Conservation (phyloP, 345 rosid genomes). For the Murraya koenigii region DNA sequence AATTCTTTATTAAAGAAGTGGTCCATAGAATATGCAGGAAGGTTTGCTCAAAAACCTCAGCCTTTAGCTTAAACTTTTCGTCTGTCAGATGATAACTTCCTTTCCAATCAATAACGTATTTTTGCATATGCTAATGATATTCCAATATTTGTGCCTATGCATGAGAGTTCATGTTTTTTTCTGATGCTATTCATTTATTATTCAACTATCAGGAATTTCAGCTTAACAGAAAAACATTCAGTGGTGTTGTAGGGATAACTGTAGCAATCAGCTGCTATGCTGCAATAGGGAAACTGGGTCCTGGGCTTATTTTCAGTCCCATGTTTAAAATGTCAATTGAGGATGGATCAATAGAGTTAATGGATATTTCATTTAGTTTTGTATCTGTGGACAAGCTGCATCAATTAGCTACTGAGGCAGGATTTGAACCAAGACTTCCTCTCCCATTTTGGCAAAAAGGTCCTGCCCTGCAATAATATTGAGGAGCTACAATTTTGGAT, state of each 20-base stretch:
- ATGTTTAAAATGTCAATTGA: conserved; percentile 29
- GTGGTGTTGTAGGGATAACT: conserved; percentile 74
- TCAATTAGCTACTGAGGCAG: conserved; percentile 56
- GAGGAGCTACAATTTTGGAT: conserved; percentile 75
- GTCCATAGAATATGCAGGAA: conserved; percentile 73
- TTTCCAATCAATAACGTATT: not conserved
- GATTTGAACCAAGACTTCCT: conserved; percentile 59
- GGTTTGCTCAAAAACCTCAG: conserved; percentile 39
- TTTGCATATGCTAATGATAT: not conserved
- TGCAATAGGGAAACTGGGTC: conserved; percentile 51
- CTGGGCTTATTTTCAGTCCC: conserved; percentile 37
- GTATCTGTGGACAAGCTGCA: conserved; percentile 55
- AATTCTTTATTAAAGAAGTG: conserved; percentile 65
- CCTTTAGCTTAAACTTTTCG: conserved; percentile 5
- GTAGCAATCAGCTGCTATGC: conserved; percentile 62
- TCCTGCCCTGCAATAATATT: conserved; percentile 37
- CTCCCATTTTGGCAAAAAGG: conserved; percentile 50
- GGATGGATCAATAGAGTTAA: conserved; percentile 44
- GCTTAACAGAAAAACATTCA: conserved; percentile 38
- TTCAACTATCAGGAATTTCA: conserved; percentile 7
- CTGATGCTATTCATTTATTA: not conserved
- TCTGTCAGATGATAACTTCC: not conserved
- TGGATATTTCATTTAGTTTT: conserved; percentile 46
- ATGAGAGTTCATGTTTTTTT: conserved; percentile 1
- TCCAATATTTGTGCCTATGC: not conserved